Percentiles rank a stretch among this genome's conserved stretches.
These are phyloP conservation scores for Brassica nigra DNA, from an alignment of 345 rosid species.

Conservation along the genomic window DNA sequence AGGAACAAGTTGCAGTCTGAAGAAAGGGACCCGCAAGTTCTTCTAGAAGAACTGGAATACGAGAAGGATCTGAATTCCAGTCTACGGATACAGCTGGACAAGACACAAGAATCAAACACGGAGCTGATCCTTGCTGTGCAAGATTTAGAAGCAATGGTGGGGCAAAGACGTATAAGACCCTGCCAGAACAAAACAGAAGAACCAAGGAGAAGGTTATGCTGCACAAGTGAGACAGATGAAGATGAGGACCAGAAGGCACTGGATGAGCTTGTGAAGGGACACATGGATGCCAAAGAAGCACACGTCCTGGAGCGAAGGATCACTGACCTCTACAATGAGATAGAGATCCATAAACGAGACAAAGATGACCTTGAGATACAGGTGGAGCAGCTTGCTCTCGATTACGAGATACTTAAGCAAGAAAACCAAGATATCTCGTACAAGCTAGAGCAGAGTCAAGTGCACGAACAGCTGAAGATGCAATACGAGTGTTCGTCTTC, in stretches of 20 bases:
- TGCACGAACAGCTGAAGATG: conserved; percentile 54
- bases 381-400: conserved; percentile 65
- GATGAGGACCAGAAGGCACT: conserved; percentile 44
- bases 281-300: conserved; percentile 50
- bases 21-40: conserved; percentile 50
- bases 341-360: conserved; percentile 61
- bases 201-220: conserved; percentile 34
- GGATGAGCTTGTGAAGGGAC: conserved; percentile 49
- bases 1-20: conserved; percentile 35
- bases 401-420: conserved; percentile 65
- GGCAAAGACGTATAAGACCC: conserved; percentile 49
- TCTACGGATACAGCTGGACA: conserved; percentile 71
- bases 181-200: conserved; percentile 36
- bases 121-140: conserved; percentile 81
- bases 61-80: conserved; percentile 71
- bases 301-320: conserved; percentile 56
- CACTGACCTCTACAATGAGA: conserved; percentile 59
- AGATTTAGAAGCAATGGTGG: conserved; percentile 79
- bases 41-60: conserved; percentile 51
- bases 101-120: conserved; percentile 73
- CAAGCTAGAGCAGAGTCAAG: conserved; percentile 55
- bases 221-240: conserved; percentile 39
- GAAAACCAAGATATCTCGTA: conserved; percentile 63
- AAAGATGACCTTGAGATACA: conserved; percentile 75
- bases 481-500: conserved; percentile 49